Conservation (phyloP, 306 rosid species). For the Castanopsis chinensis region DNA sequence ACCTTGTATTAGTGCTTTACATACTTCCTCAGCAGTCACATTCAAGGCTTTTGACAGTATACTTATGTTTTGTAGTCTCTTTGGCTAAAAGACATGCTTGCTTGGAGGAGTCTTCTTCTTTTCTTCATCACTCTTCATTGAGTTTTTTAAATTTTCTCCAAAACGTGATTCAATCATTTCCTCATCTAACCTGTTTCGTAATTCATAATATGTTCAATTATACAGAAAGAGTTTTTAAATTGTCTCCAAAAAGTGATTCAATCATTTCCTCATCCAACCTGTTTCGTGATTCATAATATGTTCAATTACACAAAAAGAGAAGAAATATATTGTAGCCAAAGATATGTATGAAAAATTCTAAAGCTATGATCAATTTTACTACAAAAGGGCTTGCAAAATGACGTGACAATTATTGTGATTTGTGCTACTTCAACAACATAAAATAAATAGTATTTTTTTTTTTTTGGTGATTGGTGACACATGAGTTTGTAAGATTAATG, state of each 20-base stretch:
- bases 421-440: background rate
- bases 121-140: conserved; percentile 69
- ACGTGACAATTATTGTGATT: no score
- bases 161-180: no score
- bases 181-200: no score
- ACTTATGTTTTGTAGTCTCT: conserved; percentile 91
- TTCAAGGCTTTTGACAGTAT: conserved; percentile 88
- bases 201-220: no score
- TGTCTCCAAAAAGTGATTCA: conserved; percentile 95
- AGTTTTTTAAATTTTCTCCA: conserved; percentile 60
- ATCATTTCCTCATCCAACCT: conserved; percentile 99
- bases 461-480: no score
- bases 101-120: conserved; percentile 88
- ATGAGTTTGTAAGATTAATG: no score
- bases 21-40: conserved; percentile 67
- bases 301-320: background rate
- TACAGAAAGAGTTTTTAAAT: no score
- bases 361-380: no score
- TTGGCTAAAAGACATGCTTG: conserved; percentile 90
- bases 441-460: no score
- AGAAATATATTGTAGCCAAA: background rate
- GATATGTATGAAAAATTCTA: background rate
- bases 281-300: conserved; percentile 28
- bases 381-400: no score
- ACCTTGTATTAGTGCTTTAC: conserved; percentile 87